Conservation (phyloP, 2,329 filamentous ascomycete species). For the Cladophialophora carrionii region DNA sequence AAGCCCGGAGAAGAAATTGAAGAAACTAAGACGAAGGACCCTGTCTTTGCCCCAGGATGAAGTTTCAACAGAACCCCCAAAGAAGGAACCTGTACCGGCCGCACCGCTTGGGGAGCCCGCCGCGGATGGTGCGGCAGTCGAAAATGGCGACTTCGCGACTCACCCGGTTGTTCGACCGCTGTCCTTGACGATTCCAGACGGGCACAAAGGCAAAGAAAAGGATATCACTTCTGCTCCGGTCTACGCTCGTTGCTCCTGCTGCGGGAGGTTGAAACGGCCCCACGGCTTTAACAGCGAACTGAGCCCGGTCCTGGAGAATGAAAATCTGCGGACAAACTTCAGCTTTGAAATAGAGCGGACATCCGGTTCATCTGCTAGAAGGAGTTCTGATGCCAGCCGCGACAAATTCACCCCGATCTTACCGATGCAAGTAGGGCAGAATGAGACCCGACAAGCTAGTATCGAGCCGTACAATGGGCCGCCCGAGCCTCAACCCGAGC, state of each 20-base stretch:
- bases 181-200: constrained; percentile 27
- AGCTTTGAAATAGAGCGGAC: constrained; percentile 36
- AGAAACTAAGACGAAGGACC: constrained; percentile 30
- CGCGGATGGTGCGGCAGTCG: constrained; percentile 20
- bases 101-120: constrained; percentile 8
- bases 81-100: not conserved
- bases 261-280: constrained; percentile 36
- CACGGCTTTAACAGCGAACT: constrained; percentile 31
- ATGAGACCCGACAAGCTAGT: constrained; percentile 35
- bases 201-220: constrained; percentile 36
- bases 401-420: constrained; percentile 35
- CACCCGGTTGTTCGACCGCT: constrained; percentile 35
- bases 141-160: constrained; percentile 21
- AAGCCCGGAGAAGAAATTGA: constrained; percentile 25
- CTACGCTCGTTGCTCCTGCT: constrained; percentile 37
- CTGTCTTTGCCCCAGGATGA: constrained; percentile 20
- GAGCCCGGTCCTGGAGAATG: constrained; percentile 38
- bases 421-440: constrained; percentile 32
- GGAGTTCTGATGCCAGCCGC: constrained; percentile 31
- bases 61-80: not conserved
- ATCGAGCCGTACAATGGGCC: constrained; percentile 29
- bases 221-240: constrained; percentile 28
- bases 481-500: constrained; percentile 7
- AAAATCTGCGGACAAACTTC: constrained; percentile 37
- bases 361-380: constrained; percentile 21